A percentile compares a stretch with the other conserved stretches of the same genome.
phyloP scores from a whole-genome alignment of 139 green algal genomes.

The Ettlia oleoabundans region DNA sequence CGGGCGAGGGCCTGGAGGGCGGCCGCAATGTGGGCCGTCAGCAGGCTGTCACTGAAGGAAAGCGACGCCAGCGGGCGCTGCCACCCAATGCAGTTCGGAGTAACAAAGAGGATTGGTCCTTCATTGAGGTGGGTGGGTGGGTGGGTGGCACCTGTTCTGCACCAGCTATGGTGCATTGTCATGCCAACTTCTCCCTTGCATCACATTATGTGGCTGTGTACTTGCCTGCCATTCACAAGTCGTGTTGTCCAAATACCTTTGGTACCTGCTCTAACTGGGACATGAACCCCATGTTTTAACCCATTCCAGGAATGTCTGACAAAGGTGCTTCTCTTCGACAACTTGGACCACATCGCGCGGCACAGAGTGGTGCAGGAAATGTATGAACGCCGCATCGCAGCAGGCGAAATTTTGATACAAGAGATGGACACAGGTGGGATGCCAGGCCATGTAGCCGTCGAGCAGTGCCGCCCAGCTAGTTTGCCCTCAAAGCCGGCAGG shows the following conservation, averaged over 20 bases:
- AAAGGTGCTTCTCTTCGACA: constrained; percentile 88
- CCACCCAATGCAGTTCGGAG: constrained; percentile 62
- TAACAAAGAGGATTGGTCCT: constrained; percentile 64
- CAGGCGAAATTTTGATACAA: constrained; percentile 92
- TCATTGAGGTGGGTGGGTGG: constrained; percentile 66
- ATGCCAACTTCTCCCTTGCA: too few relatives aligned
- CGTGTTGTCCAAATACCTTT: too few relatives aligned
- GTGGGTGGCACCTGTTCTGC: background rate
- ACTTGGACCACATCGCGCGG: constrained; percentile 72
- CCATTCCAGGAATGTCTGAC: constrained; percentile 68
- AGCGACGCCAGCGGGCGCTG: constrained; percentile 37
- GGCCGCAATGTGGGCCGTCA: constrained; percentile 45
- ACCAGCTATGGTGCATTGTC: too few relatives aligned
- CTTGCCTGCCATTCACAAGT: too few relatives aligned
- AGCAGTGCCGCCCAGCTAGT: too few relatives aligned
- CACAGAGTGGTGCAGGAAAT: constrained; percentile 43
- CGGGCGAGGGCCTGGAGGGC: constrained; percentile 13
- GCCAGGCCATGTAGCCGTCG: too few relatives aligned
- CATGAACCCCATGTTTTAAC: background rate
- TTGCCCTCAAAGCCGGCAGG: too few relatives aligned
- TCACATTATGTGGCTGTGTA: too few relatives aligned
- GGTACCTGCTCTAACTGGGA: too few relatives aligned
- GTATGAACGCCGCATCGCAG: constrained; percentile 60
- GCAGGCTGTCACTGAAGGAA: constrained; percentile 68
- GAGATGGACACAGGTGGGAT: constrained; percentile 78